Conservation (phyloP, 2,329 filamentous ascomycete species). For the Aspergillus aculeatus region DNA sequence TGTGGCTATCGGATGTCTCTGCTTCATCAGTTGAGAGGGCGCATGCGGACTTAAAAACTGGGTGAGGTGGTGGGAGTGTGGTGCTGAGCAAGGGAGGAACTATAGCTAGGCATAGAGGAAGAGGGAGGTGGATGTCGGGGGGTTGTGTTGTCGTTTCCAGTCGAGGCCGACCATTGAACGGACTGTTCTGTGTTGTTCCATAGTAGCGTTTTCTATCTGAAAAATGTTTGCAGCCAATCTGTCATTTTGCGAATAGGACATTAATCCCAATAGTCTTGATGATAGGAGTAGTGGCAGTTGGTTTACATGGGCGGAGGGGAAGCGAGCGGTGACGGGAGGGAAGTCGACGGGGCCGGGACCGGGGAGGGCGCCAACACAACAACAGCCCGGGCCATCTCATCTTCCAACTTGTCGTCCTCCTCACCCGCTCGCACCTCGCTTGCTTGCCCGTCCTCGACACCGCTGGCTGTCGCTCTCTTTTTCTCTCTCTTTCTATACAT, state of each 20-base stretch:
- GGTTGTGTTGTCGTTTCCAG: conserved; percentile 2
- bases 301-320: no score
- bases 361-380: background rate
- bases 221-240: background rate
- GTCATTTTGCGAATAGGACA: no score
- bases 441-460: background rate
- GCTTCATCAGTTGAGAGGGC: conserved; percentile 79
- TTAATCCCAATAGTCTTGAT: no score
- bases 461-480: background rate
- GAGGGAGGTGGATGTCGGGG: background rate
- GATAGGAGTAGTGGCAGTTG: no score
- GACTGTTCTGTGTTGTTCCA: background rate
- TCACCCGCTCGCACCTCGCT: background rate
- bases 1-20: conserved; percentile 85
- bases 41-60: background rate
- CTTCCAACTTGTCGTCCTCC: background rate
- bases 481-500: background rate
- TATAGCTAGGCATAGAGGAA: background rate
- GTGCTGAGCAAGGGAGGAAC: background rate
- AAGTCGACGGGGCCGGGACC: background rate
- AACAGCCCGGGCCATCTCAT: background rate
- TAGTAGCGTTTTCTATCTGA: background rate
- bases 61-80: background rate
- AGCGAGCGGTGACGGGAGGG: no score
- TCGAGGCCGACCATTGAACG: background rate